These are phyloP conservation scores for Canavalia gladiata DNA, from an alignment of 306 rosid species.

Conservation along the genomic window DNA sequence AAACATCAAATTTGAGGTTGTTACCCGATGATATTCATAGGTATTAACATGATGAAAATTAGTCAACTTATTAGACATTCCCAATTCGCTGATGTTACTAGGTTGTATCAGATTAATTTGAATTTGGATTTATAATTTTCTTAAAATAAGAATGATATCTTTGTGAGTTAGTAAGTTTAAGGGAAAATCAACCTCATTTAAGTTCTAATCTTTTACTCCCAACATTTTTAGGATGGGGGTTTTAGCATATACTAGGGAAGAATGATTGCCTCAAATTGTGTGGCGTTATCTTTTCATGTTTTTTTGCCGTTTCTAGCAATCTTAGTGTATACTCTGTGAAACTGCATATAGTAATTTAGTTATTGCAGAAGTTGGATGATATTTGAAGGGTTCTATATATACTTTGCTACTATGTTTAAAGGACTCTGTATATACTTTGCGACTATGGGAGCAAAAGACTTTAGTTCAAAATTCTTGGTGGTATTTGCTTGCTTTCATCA, in stretches of 20 bases:
- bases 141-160: not conserved
- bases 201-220: not conserved
- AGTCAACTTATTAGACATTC: conserved; percentile 21
- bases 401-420: not conserved
- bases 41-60: conserved; percentile 14
- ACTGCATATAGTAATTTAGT: not conserved
- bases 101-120: conserved; percentile 17
- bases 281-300: not conserved
- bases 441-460: not conserved
- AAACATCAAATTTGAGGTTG: conserved; percentile 33
- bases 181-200: not conserved
- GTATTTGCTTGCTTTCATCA: not conserved
- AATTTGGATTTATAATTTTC: not conserved
- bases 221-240: not conserved
- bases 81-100: conserved; percentile 4
- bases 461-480: conserved; percentile 17
- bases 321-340: not conserved
- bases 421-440: too few species aligned
- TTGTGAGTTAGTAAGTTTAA: not conserved
- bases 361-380: conserved; percentile 15
- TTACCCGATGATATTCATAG: conserved; percentile 36
- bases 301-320: not conserved
- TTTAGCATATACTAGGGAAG: not conserved
- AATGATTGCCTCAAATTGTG: conserved; percentile 3
- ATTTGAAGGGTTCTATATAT: conserved; percentile 17